Conservation (phyloP, 202 grass and related monocot species). For the Setaria viridis region DNA sequence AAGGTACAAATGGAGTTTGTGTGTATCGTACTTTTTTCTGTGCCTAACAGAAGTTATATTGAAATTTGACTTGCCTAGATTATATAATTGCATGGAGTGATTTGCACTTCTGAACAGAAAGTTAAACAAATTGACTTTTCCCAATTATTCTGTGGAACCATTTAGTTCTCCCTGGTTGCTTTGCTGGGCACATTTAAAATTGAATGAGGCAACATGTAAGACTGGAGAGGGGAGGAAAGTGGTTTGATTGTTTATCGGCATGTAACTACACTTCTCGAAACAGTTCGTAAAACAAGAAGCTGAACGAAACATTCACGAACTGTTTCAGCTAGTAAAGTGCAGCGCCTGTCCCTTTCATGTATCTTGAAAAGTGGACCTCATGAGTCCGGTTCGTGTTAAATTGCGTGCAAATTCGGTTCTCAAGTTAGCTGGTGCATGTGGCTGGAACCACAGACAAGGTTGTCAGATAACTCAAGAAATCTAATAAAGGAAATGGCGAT, state of each 20-base stretch:
- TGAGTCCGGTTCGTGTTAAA: not conserved
- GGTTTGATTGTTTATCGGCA: too few relatives aligned
- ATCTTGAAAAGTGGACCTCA: not conserved
- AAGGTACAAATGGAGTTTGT: not conserved
- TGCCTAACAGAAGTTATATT: not conserved
- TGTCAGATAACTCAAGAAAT: constrained; percentile 37
- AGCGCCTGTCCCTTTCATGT: not conserved
- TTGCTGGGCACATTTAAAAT: not conserved
- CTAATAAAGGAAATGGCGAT: constrained; percentile 1
- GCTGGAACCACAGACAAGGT: not conserved
- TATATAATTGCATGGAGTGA: not conserved
- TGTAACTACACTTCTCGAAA: too few relatives aligned
- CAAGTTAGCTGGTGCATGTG: constrained; percentile 25
- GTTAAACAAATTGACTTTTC: not conserved
- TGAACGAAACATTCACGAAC: not conserved
- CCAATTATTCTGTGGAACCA: not conserved
- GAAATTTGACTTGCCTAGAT: not conserved
- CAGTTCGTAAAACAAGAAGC: too few relatives aligned
- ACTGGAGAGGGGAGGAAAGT: too few relatives aligned
- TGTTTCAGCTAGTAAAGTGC: not conserved
- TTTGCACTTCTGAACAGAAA: not conserved
- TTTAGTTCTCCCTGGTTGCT: not conserved
- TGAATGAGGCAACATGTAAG: not conserved
- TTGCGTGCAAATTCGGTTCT: not conserved
- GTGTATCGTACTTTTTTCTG: not conserved